A percentile compares a stretch with the other conserved stretches of the same genome.
Conservation (phyloP, 225 moss, liverwort and hornwort genomes). For the Pleurozium schreberi region DNA sequence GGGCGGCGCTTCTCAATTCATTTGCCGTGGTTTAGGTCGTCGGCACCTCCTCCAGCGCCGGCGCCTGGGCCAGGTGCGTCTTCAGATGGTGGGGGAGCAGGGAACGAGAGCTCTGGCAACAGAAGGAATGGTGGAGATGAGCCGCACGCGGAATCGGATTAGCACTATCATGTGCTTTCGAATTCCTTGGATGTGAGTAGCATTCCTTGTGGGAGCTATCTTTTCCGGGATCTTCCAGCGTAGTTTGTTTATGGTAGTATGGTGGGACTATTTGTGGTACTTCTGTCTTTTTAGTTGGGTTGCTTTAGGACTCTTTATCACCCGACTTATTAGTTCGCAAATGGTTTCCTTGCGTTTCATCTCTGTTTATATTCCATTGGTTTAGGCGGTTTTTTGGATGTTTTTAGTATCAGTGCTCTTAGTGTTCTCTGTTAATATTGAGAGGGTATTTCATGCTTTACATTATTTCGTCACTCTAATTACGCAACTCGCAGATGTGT, state of each 20-base stretch:
- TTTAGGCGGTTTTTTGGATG: background rate
- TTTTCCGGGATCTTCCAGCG: background rate
- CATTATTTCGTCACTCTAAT: constrained; percentile 5
- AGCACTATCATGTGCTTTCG: background rate
- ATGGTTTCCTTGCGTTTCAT: constrained; percentile 1
- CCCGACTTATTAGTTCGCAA: background rate
- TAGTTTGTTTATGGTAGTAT: constrained; percentile 3
- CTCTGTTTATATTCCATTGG: constrained; percentile 11
- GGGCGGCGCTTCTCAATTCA: constrained; percentile 73
- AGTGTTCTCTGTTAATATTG: constrained; percentile 15
- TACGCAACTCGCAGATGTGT: constrained; percentile 3
- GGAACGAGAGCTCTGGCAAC: constrained; percentile 27
- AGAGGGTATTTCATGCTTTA: constrained; percentile 12
- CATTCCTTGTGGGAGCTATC: background rate
- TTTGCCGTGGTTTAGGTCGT: constrained; percentile 73
- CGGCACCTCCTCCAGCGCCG: constrained; percentile 30
- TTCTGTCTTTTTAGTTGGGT: background rate
- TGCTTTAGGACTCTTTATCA: background rate
- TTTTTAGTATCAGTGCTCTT: background rate
- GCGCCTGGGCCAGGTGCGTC: constrained; percentile 51
- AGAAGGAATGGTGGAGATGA: constrained; percentile 59
- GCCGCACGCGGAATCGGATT: constrained; percentile 36
- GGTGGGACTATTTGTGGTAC: background rate
- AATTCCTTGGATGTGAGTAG: constrained; percentile 9
- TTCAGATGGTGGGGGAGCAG: constrained; percentile 41